Conservation (phyloP, 495 filamentous ascomycete genomes). For the Lasiosphaeriaceae sp. region DNA sequence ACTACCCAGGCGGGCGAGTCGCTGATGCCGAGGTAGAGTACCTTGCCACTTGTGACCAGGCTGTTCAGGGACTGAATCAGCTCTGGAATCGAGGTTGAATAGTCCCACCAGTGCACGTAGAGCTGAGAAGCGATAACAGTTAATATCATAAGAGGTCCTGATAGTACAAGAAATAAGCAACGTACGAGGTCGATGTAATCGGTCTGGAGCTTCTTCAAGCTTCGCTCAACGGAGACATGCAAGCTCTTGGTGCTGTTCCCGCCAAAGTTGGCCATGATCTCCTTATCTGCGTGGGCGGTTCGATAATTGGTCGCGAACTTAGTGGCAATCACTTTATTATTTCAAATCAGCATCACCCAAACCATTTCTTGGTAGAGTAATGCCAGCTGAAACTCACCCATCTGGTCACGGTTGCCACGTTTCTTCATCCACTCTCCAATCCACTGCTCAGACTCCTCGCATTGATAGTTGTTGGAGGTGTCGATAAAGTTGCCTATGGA, state of each 20-base stretch:
- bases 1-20: constrained; percentile 73
- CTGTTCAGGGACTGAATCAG: constrained; percentile 65
- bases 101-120: constrained; percentile 67
- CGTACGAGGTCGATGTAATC: constrained; percentile 60
- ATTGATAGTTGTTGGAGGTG: constrained; percentile 68
- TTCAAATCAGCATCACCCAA: constrained; percentile 1
- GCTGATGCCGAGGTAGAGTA: constrained; percentile 65
- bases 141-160: no score
- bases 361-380: neutral
- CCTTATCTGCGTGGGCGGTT: constrained; percentile 25
- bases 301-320: constrained; percentile 58
- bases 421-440: constrained; percentile 72
- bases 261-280: constrained; percentile 52
- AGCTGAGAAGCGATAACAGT: constrained; percentile 20
- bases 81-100: constrained; percentile 57
- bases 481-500: constrained; percentile 72
- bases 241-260: constrained; percentile 61
- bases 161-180: neutral
- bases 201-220: constrained; percentile 59
- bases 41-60: constrained; percentile 58
- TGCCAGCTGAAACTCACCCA: constrained; percentile 23
- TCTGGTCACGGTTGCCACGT: constrained; percentile 36
- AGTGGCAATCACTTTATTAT: constrained; percentile 57
- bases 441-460: constrained; percentile 63
- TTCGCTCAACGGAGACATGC: constrained; percentile 48